phyloP scores from a whole-genome alignment of 495 filamentous ascomycete genomes.

The Penicillium pancosmium region DNA sequence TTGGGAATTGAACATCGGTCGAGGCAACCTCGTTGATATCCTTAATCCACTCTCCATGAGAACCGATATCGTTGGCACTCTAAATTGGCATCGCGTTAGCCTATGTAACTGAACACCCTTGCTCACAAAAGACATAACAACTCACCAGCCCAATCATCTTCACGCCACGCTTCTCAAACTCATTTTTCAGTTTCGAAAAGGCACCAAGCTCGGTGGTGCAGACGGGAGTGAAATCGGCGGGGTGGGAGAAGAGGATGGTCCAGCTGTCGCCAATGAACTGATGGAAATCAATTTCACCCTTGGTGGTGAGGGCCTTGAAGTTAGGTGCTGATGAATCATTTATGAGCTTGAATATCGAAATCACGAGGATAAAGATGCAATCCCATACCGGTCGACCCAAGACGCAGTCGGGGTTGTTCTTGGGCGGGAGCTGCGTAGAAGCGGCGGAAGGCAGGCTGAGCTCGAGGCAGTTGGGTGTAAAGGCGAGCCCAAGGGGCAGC shows the following conservation, averaged over 20 bases:
- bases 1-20: constrained; percentile 84
- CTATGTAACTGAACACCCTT: constrained; percentile 41
- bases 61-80: constrained; percentile 55
- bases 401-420: constrained; percentile 63
- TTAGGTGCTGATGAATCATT: constrained; percentile 52
- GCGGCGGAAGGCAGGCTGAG: constrained; percentile 37
- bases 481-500: constrained; percentile 29
- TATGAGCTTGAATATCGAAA: neutral
- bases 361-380: neutral
- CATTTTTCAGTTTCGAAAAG: constrained; percentile 62
- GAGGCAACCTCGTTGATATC: constrained; percentile 93
- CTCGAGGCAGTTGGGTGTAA: constrained; percentile 24
- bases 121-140: neutral
- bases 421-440: constrained; percentile 33
- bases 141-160: constrained; percentile 67
- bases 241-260: constrained; percentile 71
- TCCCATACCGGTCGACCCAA: constrained; percentile 53
- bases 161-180: constrained; percentile 64
- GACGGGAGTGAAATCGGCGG: constrained; percentile 70
- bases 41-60: constrained; percentile 78
- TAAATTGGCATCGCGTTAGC: constrained; percentile 38
- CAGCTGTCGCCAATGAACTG: constrained; percentile 61
- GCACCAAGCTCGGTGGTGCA: constrained; percentile 73
- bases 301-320: constrained; percentile 66
- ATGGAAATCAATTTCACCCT: constrained; percentile 69